Conservation (phyloP, 345 rosid genomes). For the Populus pruinosa region DNA sequence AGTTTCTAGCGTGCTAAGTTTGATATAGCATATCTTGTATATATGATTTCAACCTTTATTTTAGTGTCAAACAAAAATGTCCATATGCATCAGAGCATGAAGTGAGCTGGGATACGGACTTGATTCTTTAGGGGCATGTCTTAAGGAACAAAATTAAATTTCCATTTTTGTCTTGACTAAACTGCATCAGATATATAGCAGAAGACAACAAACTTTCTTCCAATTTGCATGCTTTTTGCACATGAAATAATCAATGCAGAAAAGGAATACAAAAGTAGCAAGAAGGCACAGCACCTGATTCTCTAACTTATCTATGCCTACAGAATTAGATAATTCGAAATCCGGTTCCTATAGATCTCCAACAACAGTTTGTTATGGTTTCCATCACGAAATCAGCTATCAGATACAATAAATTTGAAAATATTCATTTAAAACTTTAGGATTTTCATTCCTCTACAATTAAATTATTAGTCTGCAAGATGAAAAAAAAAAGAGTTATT, state of each 20-base stretch:
- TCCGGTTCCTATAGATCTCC: neutral
- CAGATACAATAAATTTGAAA: neutral
- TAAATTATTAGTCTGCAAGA: too few species aligned
- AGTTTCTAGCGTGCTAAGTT: neutral
- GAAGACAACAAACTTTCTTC: neutral
- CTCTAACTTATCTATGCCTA: neutral
- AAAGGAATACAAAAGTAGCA: neutral
- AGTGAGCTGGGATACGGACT: neutral
- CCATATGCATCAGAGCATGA: neutral
- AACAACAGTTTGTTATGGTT: neutral
- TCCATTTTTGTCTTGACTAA: neutral
- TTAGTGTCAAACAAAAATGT: neutral
- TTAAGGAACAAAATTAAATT: neutral
- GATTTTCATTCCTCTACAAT: neutral
- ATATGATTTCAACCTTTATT: neutral
- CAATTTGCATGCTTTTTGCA: neutral
- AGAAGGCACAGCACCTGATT: neutral
- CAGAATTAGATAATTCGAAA: neutral
- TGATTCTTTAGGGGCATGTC: neutral
- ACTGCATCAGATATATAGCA: neutral
- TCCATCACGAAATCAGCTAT: neutral
- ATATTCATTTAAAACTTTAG: too few species aligned
- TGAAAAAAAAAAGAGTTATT: too few species aligned
- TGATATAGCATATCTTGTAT: neutral
- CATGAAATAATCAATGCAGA: neutral